Evolutionary conservation across 257 asterid species (phyloP).

Genomic region (Solanum okadae): DNA sequence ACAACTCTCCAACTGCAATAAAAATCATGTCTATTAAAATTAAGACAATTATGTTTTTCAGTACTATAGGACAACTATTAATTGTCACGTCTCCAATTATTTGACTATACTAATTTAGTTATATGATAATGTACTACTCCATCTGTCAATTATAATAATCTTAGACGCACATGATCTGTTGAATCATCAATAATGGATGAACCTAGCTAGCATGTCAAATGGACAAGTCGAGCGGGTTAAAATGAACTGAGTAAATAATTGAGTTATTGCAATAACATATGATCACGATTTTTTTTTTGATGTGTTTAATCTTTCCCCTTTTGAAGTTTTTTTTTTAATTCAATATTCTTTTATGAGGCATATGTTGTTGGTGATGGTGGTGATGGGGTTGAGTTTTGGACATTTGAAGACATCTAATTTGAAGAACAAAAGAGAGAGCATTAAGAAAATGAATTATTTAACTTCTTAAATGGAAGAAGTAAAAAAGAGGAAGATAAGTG

Average conservation of each 20-base stretch:
- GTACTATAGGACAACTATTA: neutral
- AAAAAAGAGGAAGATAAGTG: too few species aligned
- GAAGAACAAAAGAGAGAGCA: too few species aligned
- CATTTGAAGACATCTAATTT: too few species aligned
- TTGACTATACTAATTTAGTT: neutral
- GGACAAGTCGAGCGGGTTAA: neutral
- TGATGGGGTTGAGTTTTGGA: too few species aligned
- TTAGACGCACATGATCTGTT: neutral
- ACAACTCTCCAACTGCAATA: neutral
- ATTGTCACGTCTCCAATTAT: neutral
- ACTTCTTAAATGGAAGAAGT: too few species aligned
- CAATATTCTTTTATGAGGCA: too few species aligned
- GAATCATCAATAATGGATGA: neutral
- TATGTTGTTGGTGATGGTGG: too few species aligned
- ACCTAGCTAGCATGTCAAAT: neutral
- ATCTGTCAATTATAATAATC: neutral
- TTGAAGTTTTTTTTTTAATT: too few species aligned
- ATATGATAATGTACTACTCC: neutral
- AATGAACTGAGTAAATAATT: neutral
- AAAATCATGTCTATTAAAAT: neutral
- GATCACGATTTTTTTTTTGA: too few species aligned
- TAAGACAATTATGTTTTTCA: neutral
- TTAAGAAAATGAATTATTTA: too few species aligned
- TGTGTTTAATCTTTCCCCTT: too few species aligned
- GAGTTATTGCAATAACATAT: too few species aligned